Percentiles rank a stretch among this genome's conserved stretches.
Evolutionary conservation across 106 monocot species (phyloP).

Genomic region (Acorus calamus): DNA sequence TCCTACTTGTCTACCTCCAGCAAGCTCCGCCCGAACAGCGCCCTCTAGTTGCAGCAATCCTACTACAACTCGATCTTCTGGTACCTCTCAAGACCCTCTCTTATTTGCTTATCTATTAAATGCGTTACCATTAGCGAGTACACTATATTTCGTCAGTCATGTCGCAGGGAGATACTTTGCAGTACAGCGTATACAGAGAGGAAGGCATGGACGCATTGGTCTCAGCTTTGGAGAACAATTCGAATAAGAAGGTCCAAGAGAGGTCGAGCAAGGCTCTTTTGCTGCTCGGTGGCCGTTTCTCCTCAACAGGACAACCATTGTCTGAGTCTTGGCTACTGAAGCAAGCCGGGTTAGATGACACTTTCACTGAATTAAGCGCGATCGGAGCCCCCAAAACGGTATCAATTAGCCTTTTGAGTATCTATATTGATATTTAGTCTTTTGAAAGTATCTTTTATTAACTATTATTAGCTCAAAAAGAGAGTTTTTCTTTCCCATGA

Average conservation of each 20-base stretch:
- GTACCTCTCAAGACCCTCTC: constrained; percentile 19
- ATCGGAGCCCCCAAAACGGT: too few relatives aligned
- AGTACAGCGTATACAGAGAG: constrained; percentile 61
- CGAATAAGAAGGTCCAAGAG: constrained; percentile 51
- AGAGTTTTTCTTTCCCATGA: too few relatives aligned
- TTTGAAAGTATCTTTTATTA: too few relatives aligned
- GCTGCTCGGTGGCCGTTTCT: constrained; percentile 57
- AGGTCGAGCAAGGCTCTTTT: constrained; percentile 54
- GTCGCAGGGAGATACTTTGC: constrained; percentile 63
- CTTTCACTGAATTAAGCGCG: constrained; percentile 23
- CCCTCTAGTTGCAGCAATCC: constrained; percentile 56
- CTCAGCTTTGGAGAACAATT: constrained; percentile 40
- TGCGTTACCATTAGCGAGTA: too few relatives aligned
- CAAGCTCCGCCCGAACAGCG: constrained; percentile 71
- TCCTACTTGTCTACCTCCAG: constrained; percentile 73
- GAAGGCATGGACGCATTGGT: constrained; percentile 65
- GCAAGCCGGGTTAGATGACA: constrained; percentile 52
- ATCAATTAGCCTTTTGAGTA: too few relatives aligned
- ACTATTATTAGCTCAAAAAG: too few relatives aligned
- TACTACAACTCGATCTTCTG: constrained; percentile 70
- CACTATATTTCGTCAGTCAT: constrained; percentile 5
- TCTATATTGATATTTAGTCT: too few relatives aligned
- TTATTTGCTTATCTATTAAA: too few relatives aligned
- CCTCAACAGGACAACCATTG: constrained; percentile 29
- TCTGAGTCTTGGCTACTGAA: constrained; percentile 60